A percentile compares a stretch with the other conserved stretches of the same genome.
Conservation (phyloP, 257 asterid species). For the Solanum arcanum region DNA sequence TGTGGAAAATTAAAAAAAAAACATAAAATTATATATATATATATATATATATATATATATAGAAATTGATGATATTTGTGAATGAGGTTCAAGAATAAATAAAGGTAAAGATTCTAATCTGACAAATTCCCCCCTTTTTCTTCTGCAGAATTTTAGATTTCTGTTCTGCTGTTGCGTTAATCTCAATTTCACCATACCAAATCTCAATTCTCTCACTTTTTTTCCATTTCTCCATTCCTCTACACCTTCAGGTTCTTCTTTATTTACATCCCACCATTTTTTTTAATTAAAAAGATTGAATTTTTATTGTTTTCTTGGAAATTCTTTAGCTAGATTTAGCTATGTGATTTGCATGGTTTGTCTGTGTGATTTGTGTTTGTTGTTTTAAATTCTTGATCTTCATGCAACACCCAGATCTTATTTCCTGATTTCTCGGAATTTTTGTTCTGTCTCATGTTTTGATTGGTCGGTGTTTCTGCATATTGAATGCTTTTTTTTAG, state of each 20-base stretch:
- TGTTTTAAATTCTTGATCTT: background rate
- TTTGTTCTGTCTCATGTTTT: background rate
- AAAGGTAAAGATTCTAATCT: conserved; percentile 22
- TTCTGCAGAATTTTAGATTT: background rate
- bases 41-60: no score
- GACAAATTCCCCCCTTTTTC: conserved; percentile 21
- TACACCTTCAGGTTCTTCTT: conserved; percentile 18
- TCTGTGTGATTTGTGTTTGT: background rate
- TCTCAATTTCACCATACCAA: conserved; percentile 5
- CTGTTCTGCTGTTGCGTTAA: conserved; percentile 3
- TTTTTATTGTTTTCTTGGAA: background rate
- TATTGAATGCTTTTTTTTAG: background rate
- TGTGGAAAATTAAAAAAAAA: background rate
- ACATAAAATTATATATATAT: no score
- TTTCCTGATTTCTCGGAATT: background rate
- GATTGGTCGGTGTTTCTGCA: background rate
- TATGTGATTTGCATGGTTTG: background rate
- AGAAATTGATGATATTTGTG: background rate
- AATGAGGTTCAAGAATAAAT: background rate
- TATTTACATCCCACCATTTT: background rate
- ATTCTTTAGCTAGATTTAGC: background rate
- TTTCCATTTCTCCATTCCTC: conserved; percentile 14
- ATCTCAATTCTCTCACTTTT: background rate
- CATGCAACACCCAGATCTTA: background rate
- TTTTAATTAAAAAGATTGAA: background rate